phyloP scores from a whole-genome alignment of 2,329 filamentous ascomycete species.

The Ophiocordyceps australis region DNA sequence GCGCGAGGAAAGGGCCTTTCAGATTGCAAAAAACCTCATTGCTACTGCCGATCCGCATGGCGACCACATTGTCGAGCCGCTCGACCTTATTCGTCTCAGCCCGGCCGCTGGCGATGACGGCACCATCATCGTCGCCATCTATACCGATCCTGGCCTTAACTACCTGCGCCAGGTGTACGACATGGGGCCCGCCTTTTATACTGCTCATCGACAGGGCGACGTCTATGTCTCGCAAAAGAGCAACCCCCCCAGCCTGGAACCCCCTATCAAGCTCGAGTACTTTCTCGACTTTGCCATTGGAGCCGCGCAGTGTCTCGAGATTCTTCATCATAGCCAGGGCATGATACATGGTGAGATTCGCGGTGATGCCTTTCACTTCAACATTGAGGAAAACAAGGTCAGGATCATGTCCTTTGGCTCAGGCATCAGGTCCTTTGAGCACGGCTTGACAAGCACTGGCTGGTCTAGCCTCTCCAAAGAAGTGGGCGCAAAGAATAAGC shows the following conservation, averaged over 20 bases:
- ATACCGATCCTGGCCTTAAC: slow-evolving; percentile 61
- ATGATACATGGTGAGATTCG: slow-evolving; percentile 83
- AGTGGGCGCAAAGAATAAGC: slow-evolving; percentile 70
- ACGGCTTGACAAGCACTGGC: slow-evolving; percentile 68
- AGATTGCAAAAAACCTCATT: slow-evolving; percentile 59
- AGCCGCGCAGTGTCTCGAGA: slow-evolving; percentile 68
- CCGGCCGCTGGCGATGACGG: slow-evolving; percentile 50
- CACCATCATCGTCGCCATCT: slow-evolving; percentile 62
- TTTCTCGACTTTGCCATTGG: slow-evolving; percentile 90
- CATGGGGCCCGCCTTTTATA: slow-evolving; percentile 60
- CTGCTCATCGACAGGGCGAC: slow-evolving; percentile 32
- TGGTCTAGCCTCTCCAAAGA: slow-evolving; percentile 76
- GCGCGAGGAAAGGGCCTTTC: slow-evolving; percentile 73
- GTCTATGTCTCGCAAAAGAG: slow-evolving; percentile 25
- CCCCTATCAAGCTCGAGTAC: slow-evolving; percentile 49
- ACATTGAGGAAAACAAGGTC: slow-evolving; percentile 49
- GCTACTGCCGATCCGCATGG: slow-evolving; percentile 53
- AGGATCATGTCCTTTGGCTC: slow-evolving; percentile 75
- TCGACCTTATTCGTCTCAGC: slow-evolving; percentile 61
- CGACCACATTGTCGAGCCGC: slow-evolving; percentile 59
- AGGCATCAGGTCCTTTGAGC: slow-evolving; percentile 74
- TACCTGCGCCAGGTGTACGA: slow-evolving; percentile 53
- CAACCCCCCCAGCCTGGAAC: slow-evolving; percentile 25
- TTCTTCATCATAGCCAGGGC: slow-evolving; percentile 76
- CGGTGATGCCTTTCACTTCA: slow-evolving; percentile 82